A percentile compares a stretch with the other conserved stretches of the same genome.
phyloP scores from a whole-genome alignment of 805 yeast genomes.

The Suhomyces faveliae region DNA sequence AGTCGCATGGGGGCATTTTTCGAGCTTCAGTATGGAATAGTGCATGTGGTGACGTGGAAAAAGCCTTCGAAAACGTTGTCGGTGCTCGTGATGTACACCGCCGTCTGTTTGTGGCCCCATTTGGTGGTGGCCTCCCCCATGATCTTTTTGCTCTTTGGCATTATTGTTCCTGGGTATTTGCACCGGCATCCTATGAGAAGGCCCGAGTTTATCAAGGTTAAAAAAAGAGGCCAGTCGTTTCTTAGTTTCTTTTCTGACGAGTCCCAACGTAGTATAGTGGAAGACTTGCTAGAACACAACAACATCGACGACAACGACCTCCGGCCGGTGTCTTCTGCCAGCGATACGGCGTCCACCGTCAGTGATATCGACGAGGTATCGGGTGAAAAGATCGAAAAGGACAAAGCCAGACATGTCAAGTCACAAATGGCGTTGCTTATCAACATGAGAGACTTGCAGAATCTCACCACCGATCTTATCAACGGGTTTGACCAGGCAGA shows the following conservation, averaged over 20 bases:
- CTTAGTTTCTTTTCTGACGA: constrained; percentile 39
- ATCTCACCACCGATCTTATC: constrained; percentile 55
- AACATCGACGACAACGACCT: constrained; percentile 1
- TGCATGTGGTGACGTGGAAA: constrained; percentile 71
- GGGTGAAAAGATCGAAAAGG: not conserved
- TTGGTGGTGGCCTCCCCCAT: constrained; percentile 64
- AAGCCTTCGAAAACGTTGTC: constrained; percentile 68
- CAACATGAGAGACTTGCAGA: constrained; percentile 74
- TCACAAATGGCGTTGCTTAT: constrained; percentile 46
- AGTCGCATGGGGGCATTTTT: constrained; percentile 56
- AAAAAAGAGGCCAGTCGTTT: constrained; percentile 54
- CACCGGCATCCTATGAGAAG: constrained; percentile 62
- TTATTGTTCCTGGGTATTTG: constrained; percentile 69
- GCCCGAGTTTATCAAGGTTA: constrained; percentile 43
- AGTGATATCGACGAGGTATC: not conserved
- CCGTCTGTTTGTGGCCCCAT: constrained; percentile 70
- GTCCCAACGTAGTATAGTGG: constrained; percentile 32
- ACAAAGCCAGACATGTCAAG: constrained; percentile 18
- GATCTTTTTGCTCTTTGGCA: constrained; percentile 50
- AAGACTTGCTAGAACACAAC: constrained; percentile 24
- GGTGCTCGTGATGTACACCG: constrained; percentile 57
- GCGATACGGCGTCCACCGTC: constrained; percentile 1
- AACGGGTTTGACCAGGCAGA: constrained; percentile 51
- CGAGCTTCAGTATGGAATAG: constrained; percentile 57
- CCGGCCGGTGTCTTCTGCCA: not conserved